Percentiles rank a stretch among this genome's conserved stretches.
Evolutionary conservation across 768 basidiomycete species (phyloP).

Genomic region (Tubosaeta sp.): DNA sequence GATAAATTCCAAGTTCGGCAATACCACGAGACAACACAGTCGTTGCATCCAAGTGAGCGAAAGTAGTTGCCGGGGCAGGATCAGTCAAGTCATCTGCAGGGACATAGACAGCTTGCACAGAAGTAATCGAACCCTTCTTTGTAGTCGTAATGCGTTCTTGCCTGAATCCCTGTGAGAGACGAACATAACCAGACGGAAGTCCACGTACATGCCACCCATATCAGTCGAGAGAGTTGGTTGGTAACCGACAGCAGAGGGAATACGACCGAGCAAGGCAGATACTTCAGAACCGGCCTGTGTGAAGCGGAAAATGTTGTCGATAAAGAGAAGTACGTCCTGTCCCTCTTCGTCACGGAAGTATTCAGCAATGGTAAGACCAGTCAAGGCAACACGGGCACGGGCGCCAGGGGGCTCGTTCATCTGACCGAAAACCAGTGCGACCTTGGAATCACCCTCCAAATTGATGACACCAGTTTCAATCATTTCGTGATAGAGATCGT

Average conservation of each 20-base stretch:
- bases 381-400: conserved; percentile 99
- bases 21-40: conserved; percentile 99
- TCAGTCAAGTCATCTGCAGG: conserved; percentile 99
- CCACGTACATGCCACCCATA: conserved; percentile 96
- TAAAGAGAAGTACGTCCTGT: conserved; percentile 99
- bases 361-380: conserved; percentile 98
- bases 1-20: conserved; percentile 98
- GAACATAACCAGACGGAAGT: not conserved
- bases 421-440: conserved; percentile 99
- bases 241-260: conserved; percentile 99
- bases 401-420: conserved; percentile 99
- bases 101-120: conserved; percentile 99
- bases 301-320: conserved; percentile 99
- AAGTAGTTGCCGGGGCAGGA: conserved; percentile 98
- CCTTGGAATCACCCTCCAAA: conserved; percentile 99
- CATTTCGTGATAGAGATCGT: conserved; percentile 99
- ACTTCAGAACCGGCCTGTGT: conserved; percentile 99
- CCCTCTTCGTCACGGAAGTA: conserved; percentile 99
- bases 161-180: conserved; percentile 39
- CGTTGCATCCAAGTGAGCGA: conserved; percentile 99
- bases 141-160: conserved; percentile 99
- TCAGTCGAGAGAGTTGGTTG: conserved; percentile 99
- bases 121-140: conserved; percentile 99
- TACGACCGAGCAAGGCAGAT: conserved; percentile 99
- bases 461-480: conserved; percentile 99